Evolutionary conservation across 352 stramenopile species (phyloP).

Genomic region (Phytophthora boehmeriae): DNA sequence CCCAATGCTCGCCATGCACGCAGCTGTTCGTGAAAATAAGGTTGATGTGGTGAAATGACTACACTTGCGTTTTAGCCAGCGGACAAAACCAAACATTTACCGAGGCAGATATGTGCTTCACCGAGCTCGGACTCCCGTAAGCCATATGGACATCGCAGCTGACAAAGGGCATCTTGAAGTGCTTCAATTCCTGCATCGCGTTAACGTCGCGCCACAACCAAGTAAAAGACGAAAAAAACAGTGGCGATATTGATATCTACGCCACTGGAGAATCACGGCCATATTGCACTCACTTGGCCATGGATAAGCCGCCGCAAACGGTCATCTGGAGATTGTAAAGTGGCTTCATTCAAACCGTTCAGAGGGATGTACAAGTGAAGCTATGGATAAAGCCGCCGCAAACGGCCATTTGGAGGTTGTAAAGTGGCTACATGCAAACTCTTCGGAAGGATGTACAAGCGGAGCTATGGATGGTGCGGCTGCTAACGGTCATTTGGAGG

Average conservation of each 20-base stretch:
- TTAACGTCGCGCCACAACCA: neutral
- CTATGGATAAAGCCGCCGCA: conserved; percentile 7
- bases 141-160: conserved; percentile 9
- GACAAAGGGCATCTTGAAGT: conserved; percentile 9
- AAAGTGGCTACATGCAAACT: conserved; percentile 13
- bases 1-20: neutral
- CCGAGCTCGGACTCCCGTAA: too few species aligned
- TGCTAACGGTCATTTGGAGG: conserved; percentile 3
- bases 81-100: neutral
- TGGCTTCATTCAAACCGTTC: conserved; percentile 9
- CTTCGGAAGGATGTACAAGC: conserved; percentile 6
- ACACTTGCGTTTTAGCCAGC: neutral
- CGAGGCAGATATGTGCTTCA: too few species aligned
- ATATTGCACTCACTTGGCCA: neutral
- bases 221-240: neutral
- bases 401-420: conserved; percentile 9
- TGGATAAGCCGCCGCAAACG: conserved; percentile 3
- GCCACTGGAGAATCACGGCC: neutral
- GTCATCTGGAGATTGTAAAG: conserved; percentile 1
- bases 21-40: neutral
- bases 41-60: conserved; percentile 5
- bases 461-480: conserved; percentile 12
- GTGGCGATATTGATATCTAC: neutral
- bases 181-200: conserved; percentile 7
- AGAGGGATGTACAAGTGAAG: conserved; percentile 5